phyloP scores from a whole-genome alignment of 257 asterid species.

The Euphrasia confusa region DNA sequence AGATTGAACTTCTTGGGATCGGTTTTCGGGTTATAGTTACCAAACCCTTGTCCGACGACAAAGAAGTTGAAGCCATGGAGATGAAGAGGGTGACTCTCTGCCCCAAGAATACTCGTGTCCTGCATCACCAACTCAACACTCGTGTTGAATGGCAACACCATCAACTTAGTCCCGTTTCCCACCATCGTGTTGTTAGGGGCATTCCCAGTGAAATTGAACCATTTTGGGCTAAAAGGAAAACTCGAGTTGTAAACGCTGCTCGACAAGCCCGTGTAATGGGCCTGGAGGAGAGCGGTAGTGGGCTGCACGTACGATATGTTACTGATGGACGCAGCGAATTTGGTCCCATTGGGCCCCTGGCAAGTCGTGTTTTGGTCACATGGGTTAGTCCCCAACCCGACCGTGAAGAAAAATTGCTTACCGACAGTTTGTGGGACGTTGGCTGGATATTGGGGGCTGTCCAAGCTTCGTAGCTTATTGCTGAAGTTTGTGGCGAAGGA shows the following conservation, averaged over 20 bases:
- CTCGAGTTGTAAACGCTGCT: conserved; percentile 24
- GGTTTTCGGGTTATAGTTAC: conserved; percentile 31
- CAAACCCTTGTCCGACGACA: conserved; percentile 46
- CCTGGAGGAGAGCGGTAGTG: conserved; percentile 31
- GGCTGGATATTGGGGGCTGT: conserved; percentile 26
- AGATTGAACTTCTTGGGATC: conserved; percentile 41
- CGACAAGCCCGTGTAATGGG: conserved; percentile 32
- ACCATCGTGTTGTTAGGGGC: conserved; percentile 31
- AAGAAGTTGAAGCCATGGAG: conserved; percentile 44
- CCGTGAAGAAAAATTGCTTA: conserved; percentile 30
- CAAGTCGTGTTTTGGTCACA: conserved; percentile 30
- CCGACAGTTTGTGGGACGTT: conserved; percentile 28
- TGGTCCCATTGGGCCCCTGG: conserved; percentile 38
- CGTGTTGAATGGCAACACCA: conserved; percentile 24
- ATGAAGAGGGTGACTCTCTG: conserved; percentile 48
- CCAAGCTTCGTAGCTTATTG: conserved; percentile 26
- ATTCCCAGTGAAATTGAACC: conserved; percentile 37
- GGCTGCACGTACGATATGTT: conserved; percentile 33
- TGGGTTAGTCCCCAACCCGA: conserved; percentile 35
- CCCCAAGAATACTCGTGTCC: conserved; percentile 39
- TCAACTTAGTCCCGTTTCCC: conserved; percentile 29
- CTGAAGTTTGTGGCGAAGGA: conserved; percentile 26
- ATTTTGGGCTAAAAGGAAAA: conserved; percentile 31
- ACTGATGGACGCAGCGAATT: conserved; percentile 33
- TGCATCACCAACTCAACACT: conserved; percentile 46